phyloP scores from a whole-genome alignment of 371 early-diverging fungal species.

The Fennellomyces sp. region DNA sequence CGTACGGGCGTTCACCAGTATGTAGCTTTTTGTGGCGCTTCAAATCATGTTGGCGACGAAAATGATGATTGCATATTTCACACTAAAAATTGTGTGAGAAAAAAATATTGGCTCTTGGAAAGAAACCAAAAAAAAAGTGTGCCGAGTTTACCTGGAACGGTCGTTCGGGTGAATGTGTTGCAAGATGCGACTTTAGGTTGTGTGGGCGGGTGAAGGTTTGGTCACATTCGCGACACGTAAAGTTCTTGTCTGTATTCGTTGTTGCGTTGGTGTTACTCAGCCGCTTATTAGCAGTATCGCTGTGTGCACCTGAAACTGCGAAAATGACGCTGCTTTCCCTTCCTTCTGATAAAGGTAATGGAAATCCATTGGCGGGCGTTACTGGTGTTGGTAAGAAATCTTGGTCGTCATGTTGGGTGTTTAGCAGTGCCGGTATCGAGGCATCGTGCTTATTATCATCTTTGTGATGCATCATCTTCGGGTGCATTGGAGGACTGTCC shows the following conservation, averaged over 20 bases:
- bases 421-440: conserved; percentile 9
- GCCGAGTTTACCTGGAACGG: conserved; percentile 40
- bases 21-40: conserved; percentile 67
- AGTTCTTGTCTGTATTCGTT: conserved; percentile 12
- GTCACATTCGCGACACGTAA: conserved; percentile 39
- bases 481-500: neutral
- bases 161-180: conserved; percentile 47
- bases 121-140: neutral
- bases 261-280: neutral
- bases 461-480: neutral
- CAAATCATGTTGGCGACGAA: conserved; percentile 65
- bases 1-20: conserved; percentile 64
- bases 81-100: conserved; percentile 20
- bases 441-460: neutral
- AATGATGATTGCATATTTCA: conserved; percentile 41
- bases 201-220: conserved; percentile 49
- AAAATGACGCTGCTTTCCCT: neutral
- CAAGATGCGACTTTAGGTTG: conserved; percentile 49
- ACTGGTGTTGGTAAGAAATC: conserved; percentile 26
- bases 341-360: conserved; percentile 8
- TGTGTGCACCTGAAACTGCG: neutral
- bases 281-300: neutral
- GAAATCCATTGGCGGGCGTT: conserved; percentile 21
- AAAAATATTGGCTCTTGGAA: neutral
- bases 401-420: conserved; percentile 4